Evolutionary conservation across 495 filamentous ascomycete species (phyloP).

Genomic region (Aspergillus kassunensis): DNA sequence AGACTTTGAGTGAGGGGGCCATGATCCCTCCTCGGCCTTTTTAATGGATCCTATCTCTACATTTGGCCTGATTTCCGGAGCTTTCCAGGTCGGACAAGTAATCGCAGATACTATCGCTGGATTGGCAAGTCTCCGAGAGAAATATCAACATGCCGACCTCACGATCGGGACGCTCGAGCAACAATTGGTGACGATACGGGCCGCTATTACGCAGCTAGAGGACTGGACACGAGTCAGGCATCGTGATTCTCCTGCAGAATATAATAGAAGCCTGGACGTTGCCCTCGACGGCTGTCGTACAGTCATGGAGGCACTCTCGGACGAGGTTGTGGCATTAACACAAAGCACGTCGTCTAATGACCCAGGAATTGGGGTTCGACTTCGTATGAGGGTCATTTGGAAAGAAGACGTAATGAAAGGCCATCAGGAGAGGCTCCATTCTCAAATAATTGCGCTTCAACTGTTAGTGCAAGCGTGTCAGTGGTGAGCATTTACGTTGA

Average conservation of each 20-base stretch:
- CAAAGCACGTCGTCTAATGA: constrained; percentile 14
- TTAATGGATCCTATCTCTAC: constrained; percentile 33
- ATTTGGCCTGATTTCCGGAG: constrained; percentile 28
- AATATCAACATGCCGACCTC: constrained; percentile 39
- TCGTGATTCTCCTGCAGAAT: constrained; percentile 27
- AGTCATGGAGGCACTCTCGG: constrained; percentile 37
- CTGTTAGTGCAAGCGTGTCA: constrained; percentile 42
- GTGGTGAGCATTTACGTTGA: constrained; percentile 43
- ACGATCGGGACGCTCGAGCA: constrained; percentile 39
- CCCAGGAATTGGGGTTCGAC: constrained; percentile 19
- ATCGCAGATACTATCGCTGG: constrained; percentile 33
- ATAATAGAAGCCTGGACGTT: constrained; percentile 31
- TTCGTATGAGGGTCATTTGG: constrained; percentile 33
- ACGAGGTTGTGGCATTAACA: constrained; percentile 35
- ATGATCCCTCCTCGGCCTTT: not conserved
- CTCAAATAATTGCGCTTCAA: constrained; percentile 41
- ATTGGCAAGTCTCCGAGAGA: constrained; percentile 31
- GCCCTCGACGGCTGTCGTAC: constrained; percentile 39
- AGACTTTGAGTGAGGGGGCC: not conserved
- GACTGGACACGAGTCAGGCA: constrained; percentile 34
- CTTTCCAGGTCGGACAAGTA: constrained; percentile 26
- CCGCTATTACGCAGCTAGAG: constrained; percentile 38
- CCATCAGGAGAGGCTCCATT: constrained; percentile 36
- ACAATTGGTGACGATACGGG: constrained; percentile 37
- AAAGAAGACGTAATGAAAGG: constrained; percentile 41